These are phyloP conservation scores for Talaromyces borbonicus DNA, from an alignment of 495 filamentous ascomycete species.

Conservation along the genomic window DNA sequence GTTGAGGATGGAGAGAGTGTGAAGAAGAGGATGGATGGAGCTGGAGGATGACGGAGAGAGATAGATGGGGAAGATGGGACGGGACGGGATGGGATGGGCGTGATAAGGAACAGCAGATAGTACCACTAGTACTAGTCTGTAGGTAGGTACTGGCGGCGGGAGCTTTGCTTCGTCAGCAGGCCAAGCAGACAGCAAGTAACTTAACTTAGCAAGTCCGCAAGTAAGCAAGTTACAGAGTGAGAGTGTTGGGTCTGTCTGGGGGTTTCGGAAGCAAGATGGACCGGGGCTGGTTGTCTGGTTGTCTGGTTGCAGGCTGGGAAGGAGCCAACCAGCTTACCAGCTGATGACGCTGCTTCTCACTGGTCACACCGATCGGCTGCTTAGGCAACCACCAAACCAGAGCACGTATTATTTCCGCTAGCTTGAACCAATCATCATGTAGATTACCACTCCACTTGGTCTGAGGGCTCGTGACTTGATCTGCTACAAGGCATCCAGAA, in stretches of 20 bases:
- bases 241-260: slow-evolving; percentile 6
- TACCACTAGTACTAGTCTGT: no score
- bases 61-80: slow-evolving; percentile 1
- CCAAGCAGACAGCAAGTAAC: no score
- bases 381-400: background rate
- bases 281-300: no score
- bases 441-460: background rate
- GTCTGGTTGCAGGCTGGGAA: background rate
- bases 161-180: no score
- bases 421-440: background rate
- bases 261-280: no score
- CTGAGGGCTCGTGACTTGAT: slow-evolving; percentile 4
- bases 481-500: background rate
- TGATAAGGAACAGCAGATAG: slow-evolving; percentile 11
- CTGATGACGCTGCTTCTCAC: background rate
- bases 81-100: slow-evolving; percentile 5
- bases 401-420: background rate
- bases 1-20: slow-evolving; percentile 8
- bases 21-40: slow-evolving; percentile 4
- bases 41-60: slow-evolving; percentile 14
- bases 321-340: no score
- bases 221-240: slow-evolving; percentile 6
- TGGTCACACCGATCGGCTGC: no score
- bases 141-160: no score
- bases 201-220: no score